A percentile compares a stretch with the other conserved stretches of the same genome.
These are phyloP conservation scores for Mycosphaerella arachidis DNA, from an alignment of 2,329 filamentous ascomycete species.

Conservation along the genomic window DNA sequence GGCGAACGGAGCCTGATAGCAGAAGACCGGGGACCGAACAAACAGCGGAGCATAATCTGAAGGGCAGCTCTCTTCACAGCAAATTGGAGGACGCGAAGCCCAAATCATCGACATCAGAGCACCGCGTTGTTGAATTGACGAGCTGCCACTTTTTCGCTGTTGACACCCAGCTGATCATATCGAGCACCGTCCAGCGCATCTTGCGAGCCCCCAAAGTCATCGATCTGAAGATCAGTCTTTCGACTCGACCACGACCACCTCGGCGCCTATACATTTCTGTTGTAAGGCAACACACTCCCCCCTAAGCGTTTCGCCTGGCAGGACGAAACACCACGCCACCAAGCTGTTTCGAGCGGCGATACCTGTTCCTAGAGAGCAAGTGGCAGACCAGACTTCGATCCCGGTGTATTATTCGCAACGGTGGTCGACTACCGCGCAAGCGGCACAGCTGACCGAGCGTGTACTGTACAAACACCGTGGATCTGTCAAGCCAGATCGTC, in stretches of 20 bases:
- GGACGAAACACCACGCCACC: background rate
- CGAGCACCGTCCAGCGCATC: background rate
- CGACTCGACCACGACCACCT: background rate
- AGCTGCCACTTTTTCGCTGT: background rate
- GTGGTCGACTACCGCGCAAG: background rate
- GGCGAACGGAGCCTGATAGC: background rate
- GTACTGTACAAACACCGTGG: background rate
- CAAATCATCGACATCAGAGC: background rate
- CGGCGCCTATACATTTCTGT: background rate
- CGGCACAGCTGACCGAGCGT: background rate
- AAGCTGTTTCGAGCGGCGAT: background rate
- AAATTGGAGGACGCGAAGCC: background rate
- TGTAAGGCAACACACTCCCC: background rate
- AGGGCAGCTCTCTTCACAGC: background rate
- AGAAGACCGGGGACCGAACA: background rate
- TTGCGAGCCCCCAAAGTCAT: background rate
- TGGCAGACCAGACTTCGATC: background rate
- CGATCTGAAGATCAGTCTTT: background rate
- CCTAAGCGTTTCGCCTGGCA: background rate
- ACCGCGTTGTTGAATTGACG: background rate
- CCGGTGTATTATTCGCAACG: background rate
- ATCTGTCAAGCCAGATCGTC: background rate
- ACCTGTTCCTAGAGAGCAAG: background rate
- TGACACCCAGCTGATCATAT: background rate
- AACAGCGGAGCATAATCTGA: conserved; percentile 1